Percentiles rank a stretch among this genome's conserved stretches.
Conservation (phyloP, 2,329 filamentous ascomycete species). For the Furcasterigmium furcatum region DNA sequence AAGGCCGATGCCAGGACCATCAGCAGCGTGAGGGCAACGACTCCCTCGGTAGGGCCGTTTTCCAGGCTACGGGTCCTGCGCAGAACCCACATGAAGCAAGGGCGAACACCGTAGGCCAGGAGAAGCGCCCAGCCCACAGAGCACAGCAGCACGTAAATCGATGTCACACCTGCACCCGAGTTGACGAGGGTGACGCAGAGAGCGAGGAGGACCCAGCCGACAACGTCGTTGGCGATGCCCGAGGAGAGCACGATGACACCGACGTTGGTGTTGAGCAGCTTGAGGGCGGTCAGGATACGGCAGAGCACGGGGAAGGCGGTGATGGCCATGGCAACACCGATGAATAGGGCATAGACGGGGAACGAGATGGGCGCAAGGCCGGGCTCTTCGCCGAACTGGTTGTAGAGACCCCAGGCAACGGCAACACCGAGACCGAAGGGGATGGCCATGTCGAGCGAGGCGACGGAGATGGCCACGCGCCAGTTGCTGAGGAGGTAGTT, state of each 20-base stretch:
- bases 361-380: conserved; percentile 41
- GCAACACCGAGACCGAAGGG: conserved; percentile 81
- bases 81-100: conserved; percentile 71
- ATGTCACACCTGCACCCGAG: conserved; percentile 75
- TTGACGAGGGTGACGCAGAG: conserved; percentile 94
- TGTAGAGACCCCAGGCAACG: conserved; percentile 77
- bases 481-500: conserved; percentile 76
- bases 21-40: conserved; percentile 79
- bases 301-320: conserved; percentile 91
- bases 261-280: conserved; percentile 77
- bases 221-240: conserved; percentile 84
- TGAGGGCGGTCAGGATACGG: conserved; percentile 87
- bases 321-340: conserved; percentile 91
- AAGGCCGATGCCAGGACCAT: conserved; percentile 77
- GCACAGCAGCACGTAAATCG: conserved; percentile 79
- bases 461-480: conserved; percentile 74
- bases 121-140: conserved; percentile 74
- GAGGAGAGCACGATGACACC: conserved; percentile 87
- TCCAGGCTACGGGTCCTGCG: conserved; percentile 73
- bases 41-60: conserved; percentile 82
- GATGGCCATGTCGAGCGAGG: conserved; percentile 73
- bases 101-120: conserved; percentile 69
- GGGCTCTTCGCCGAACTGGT: conserved; percentile 58
- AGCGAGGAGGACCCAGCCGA: conserved; percentile 82
- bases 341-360: conserved; percentile 64